A percentile compares a stretch with the other conserved stretches of the same genome.
These are phyloP conservation scores for Isabelozyma heimii DNA, from an alignment of 805 yeast species.

Conservation along the genomic window DNA sequence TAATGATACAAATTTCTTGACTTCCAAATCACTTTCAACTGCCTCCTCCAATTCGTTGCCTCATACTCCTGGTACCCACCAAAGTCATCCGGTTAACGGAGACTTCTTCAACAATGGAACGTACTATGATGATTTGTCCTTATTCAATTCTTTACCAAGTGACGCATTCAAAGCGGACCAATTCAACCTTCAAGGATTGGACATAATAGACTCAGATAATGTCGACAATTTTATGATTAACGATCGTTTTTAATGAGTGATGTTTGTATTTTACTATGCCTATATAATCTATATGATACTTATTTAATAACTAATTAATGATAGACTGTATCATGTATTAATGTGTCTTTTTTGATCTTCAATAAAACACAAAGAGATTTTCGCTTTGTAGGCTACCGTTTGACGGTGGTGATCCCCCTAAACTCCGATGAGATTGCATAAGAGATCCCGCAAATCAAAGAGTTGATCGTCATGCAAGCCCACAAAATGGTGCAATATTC, in stretches of 20 bases:
- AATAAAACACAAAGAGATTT: no score
- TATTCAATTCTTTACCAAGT: constrained; percentile 7
- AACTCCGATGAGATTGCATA: no score
- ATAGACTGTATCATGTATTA: neutral
- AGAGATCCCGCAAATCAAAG: no score
- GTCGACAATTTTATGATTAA: constrained; percentile 7
- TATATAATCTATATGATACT: neutral
- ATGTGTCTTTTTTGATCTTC: no score
- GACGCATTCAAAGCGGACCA: constrained; percentile 7
- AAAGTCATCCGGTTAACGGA: neutral
- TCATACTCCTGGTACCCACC: neutral
- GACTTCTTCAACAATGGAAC: neutral
- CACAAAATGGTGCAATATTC: no score
- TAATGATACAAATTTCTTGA: neutral
- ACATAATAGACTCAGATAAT: constrained; percentile 11
- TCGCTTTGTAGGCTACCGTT: no score
- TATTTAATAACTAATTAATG: neutral
- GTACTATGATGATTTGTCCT: neutral
- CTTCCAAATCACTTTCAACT: neutral
- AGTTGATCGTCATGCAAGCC: no score
- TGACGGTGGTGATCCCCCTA: no score
- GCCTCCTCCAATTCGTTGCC: neutral
- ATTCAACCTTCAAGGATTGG: constrained; percentile 4
- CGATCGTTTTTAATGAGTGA: constrained; percentile 7
- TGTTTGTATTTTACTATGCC: neutral